phyloP scores from a whole-genome alignment of 352 stramenopile genomes.

The Aphanomyces euteiches region DNA sequence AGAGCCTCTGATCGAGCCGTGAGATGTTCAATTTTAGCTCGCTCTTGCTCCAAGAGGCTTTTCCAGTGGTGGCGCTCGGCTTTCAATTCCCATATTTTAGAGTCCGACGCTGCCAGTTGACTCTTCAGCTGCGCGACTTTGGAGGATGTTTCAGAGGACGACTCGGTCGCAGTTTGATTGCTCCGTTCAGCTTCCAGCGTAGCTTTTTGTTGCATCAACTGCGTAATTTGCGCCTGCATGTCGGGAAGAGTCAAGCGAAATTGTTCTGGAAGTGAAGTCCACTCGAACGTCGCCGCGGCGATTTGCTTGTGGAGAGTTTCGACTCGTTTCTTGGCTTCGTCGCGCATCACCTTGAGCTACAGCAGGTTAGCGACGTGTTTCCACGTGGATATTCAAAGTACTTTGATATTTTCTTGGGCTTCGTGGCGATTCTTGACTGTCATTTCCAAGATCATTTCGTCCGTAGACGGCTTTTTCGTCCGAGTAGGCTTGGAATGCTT shows the following conservation, averaged over 20 bases:
- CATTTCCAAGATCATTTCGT: slow-evolving; percentile 17
- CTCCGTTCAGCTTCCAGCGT: not conserved
- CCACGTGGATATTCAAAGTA: not conserved
- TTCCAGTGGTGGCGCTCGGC: slow-evolving; percentile 22
- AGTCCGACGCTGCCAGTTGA: slow-evolving; percentile 15
- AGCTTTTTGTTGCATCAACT: not conserved
- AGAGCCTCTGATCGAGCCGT: not conserved
- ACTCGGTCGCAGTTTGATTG: not conserved
- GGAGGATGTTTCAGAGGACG: not conserved
- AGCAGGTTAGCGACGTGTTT: too few relatives aligned
- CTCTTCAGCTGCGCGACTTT: not conserved
- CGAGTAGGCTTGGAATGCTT: not conserved
- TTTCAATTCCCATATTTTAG: slow-evolving; percentile 17
- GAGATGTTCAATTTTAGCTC: slow-evolving; percentile 7
- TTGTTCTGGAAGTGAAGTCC: not conserved
- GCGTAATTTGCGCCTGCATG: slow-evolving; percentile 13
- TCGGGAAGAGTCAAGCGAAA: not conserved
- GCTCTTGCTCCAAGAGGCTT: slow-evolving; percentile 20
- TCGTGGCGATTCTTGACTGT: slow-evolving; percentile 11
- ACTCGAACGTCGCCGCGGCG: not conserved
- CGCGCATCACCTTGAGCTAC: not conserved
- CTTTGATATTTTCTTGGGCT: slow-evolving; percentile 15
- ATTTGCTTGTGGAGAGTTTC: not conserved
- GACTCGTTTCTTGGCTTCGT: slow-evolving; percentile 6
- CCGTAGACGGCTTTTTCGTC: not conserved